Conservation (phyloP, 2,329 filamentous ascomycete genomes). For the Magnaporthiopsis incrustans region DNA sequence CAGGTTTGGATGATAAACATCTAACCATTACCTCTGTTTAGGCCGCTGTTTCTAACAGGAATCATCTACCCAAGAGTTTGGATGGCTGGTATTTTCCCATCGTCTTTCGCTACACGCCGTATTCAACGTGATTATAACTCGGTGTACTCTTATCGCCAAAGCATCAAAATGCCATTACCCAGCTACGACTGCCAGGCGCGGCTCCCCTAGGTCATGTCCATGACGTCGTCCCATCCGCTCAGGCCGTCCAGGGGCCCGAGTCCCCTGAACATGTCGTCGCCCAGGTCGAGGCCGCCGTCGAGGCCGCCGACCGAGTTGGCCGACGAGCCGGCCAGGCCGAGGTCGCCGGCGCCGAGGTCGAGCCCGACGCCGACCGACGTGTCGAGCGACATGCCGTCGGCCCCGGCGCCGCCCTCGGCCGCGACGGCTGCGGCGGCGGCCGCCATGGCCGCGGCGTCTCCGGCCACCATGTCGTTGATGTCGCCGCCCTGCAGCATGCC, state of each 20-base stretch:
- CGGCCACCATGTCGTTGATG: conserved; percentile 3
- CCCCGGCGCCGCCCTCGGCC: background rate
- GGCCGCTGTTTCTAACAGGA: too few species aligned
- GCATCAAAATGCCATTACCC: too few species aligned
- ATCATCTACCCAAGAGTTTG: too few species aligned
- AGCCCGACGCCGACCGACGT: conserved; percentile 2
- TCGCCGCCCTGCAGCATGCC: background rate
- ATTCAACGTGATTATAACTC: too few species aligned
- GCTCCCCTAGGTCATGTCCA: conserved; percentile 7
- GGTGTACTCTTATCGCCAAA: too few species aligned
- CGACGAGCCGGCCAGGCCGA: conserved; percentile 6
- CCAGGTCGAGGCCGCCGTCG: conserved; percentile 8
- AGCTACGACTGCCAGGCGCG: too few species aligned
- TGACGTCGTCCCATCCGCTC: conserved; percentile 13
- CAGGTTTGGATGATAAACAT: too few species aligned
- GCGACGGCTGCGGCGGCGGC: conserved; percentile 4
- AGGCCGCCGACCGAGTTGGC: conserved; percentile 10
- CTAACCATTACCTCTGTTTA: too few species aligned
- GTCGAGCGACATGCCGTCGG: conserved; percentile 8
- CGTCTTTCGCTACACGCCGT: too few species aligned
- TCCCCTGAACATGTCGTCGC: conserved; percentile 17
- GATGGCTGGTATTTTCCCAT: too few species aligned
- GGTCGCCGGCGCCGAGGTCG: conserved; percentile 5
- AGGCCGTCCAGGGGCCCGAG: conserved; percentile 14
- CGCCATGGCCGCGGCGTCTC: background rate